Evolutionary conservation across 2,329 filamentous ascomycete genomes (phyloP).

Genomic region (Colletotrichum trifolii): DNA sequence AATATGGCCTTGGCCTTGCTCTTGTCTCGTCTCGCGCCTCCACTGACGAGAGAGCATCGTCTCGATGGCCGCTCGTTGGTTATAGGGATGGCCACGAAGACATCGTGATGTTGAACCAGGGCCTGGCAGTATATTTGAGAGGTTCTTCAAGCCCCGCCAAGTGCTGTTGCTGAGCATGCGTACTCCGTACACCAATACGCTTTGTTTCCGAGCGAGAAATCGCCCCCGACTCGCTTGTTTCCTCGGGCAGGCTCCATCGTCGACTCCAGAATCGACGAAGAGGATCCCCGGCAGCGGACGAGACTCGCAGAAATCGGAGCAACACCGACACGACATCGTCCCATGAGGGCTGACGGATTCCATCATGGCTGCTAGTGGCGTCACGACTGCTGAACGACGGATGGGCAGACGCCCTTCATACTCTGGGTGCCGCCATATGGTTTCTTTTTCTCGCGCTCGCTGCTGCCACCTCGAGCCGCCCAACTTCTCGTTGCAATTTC

Average conservation of each 20-base stretch:
- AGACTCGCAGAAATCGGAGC: constrained; percentile 18
- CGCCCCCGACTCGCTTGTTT: constrained; percentile 12
- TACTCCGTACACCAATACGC: no score
- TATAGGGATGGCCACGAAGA: no score
- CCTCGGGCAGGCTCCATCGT: constrained; percentile 2
- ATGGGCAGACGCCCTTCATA: no score
- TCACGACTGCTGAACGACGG: background rate
- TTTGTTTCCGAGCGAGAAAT: background rate
- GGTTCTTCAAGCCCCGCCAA: no score
- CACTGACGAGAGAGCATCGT: no score
- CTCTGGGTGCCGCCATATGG: background rate
- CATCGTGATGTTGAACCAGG: background rate
- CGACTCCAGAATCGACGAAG: background rate
- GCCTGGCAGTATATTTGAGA: no score
- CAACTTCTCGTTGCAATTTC: background rate
- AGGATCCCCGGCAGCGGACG: background rate
- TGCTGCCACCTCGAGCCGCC: background rate
- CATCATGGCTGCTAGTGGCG: constrained; percentile 14
- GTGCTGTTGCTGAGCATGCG: no score
- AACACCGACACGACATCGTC: background rate
- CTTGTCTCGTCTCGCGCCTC: background rate
- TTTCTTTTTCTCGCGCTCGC: constrained; percentile 10
- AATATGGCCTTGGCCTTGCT: background rate
- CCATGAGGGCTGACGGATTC: constrained; percentile 14
- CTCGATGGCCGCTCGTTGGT: no score